phyloP scores from a whole-genome alignment of 441 rosid species.

The Corymbia citriodora region DNA sequence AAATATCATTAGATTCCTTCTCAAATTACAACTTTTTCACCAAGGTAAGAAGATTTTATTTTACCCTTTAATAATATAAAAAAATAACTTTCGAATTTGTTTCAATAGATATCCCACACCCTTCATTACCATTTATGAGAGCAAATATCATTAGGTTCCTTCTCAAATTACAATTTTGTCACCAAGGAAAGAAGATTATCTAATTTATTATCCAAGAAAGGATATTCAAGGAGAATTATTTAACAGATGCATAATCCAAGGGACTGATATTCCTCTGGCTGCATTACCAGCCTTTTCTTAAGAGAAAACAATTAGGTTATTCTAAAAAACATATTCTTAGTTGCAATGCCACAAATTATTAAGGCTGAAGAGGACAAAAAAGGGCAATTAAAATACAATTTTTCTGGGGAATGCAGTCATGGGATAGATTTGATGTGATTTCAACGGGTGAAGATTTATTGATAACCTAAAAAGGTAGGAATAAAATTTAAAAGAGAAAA shows the following conservation, averaged over 20 bases:
- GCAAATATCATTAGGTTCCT: not conserved
- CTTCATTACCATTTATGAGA: not conserved
- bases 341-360: not conserved
- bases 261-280: not conserved
- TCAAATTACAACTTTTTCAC: not conserved
- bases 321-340: not conserved
- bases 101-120: not conserved
- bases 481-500: not conserved
- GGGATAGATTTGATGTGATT: not conserved
- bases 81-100: not conserved
- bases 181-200: not conserved
- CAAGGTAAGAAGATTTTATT: not conserved
- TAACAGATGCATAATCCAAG: not conserved
- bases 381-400: not conserved
- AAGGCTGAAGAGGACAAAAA: not conserved
- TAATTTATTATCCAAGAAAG: not conserved
- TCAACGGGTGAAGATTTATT: not conserved
- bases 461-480: not conserved
- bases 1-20: not conserved
- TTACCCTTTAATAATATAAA: not conserved
- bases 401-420: not conserved
- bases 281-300: not conserved
- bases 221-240: not conserved
- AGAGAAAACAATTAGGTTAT: not conserved
- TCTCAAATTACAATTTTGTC: not conserved